Conservation (phyloP, 192 early-diverging fungal genomes). For the Coemansia sp. region DNA sequence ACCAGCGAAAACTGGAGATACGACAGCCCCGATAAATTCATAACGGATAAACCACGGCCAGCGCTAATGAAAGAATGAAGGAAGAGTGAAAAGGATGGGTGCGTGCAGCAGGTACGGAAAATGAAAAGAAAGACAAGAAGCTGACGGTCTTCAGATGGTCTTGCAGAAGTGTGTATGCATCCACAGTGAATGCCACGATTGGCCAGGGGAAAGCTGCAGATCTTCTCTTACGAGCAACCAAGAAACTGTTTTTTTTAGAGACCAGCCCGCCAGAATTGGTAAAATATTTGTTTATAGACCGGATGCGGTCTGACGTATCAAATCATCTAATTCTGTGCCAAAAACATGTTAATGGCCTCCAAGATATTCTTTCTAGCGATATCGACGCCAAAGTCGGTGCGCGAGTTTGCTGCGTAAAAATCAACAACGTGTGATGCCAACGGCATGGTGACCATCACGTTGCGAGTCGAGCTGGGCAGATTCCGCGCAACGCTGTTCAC, state of each 20-base stretch:
- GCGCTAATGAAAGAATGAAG: background rate
- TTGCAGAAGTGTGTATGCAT: too few species aligned
- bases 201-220: background rate
- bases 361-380: constrained; percentile 36
- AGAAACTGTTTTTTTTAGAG: too few species aligned
- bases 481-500: constrained; percentile 15
- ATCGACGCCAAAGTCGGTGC: constrained; percentile 47
- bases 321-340: constrained; percentile 9
- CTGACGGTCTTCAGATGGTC: background rate
- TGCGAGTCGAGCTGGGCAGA: constrained; percentile 13
- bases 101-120: constrained; percentile 14
- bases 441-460: constrained; percentile 48
- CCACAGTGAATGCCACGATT: background rate
- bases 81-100: constrained; percentile 6
- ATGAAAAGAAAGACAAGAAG: constrained; percentile 4
- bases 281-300: background rate
- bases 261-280: background rate
- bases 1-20: constrained; percentile 53
- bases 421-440: constrained; percentile 47
- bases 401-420: constrained; percentile 34
- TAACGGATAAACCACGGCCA: constrained; percentile 10
- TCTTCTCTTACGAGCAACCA: background rate
- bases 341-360: constrained; percentile 29
- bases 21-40: constrained; percentile 52
- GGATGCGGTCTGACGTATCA: background rate